Base-by-base conservation (phyloP, 345 rosid species). In the Eucalyptus polyanthemos region DNA sequence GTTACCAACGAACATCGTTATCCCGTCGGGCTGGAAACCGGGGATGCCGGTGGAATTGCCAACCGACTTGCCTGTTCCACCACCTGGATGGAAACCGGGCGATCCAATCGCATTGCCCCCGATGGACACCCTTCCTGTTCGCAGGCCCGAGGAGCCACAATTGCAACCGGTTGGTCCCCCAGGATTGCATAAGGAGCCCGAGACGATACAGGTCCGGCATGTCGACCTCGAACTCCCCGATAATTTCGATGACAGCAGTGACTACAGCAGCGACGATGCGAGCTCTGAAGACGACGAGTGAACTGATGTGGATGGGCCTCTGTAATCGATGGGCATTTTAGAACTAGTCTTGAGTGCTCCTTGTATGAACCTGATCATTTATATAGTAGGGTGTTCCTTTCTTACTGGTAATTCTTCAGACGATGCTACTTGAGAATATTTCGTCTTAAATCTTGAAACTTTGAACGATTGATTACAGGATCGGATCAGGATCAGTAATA, bases 21-120 rank as follows among this genome's bases (percentile, higher is more conserved):
- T 97, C 83, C 99, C 99, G 2, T 90, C 98, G 0, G 99, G 98
- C 16, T 98, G 99, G 99, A 96, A 96, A 89, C 99, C 98, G 3
- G 99, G 98, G 88, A 97, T 96, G 99, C 98, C 99, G 0, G 98
- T 98, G 90, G 96, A 93, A 88, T 90, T 97, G 91, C 97, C 97
- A 1, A 93, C 88, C 47, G 94, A 95, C 92, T 91, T 97, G 91
- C 97, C 97, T 24, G 90, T 93, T 88, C 97, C 96, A 3, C 98
- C 99, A 12, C 98, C 97, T 17, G 99, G 99, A 89, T 96, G 98
- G 98, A 96, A 97, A 93, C 99, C 97, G 11, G 99, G 98, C 88
- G 98, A 96, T 72, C 97, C 96, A 1, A 93, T 95, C n/a, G 87
- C 96, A 21, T 93, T 96, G 89, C 97, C 97, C 15, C 97, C 97